Percentiles rank a stretch among this genome's conserved stretches.
These are phyloP conservation scores for Aspergillus sp. DNA, from an alignment of 2,329 filamentous ascomycete genomes.

Conservation along the genomic window DNA sequence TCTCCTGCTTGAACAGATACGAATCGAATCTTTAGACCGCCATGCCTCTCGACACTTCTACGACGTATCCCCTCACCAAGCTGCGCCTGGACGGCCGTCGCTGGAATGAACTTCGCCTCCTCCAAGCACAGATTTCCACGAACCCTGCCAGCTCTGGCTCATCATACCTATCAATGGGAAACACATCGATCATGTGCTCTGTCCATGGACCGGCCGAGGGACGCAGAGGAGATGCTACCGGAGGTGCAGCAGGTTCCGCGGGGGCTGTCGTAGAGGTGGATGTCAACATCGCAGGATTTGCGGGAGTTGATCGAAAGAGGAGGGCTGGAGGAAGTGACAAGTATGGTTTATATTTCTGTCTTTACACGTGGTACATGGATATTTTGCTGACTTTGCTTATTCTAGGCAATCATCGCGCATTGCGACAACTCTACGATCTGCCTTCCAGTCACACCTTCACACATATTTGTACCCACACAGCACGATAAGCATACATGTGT, in stretches of 20 bases:
- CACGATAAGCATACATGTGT: slow-evolving; percentile 75
- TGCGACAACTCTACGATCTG: slow-evolving; percentile 65
- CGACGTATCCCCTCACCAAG: slow-evolving; percentile 81
- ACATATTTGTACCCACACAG: slow-evolving; percentile 85
- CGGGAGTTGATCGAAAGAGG: slow-evolving; percentile 77
- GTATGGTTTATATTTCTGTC: slow-evolving; percentile 44
- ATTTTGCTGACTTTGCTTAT: neutral
- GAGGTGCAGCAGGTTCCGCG: slow-evolving; percentile 40
- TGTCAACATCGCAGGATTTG: slow-evolving; percentile 82
- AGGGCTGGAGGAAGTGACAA: slow-evolving; percentile 67
- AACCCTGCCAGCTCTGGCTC: slow-evolving; percentile 91
- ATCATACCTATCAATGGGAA: slow-evolving; percentile 92
- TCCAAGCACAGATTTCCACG: slow-evolving; percentile 84
- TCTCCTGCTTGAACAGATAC: no score
- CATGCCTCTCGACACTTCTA: slow-evolving; percentile 94
- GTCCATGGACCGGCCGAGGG: slow-evolving; percentile 80
- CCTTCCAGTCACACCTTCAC: slow-evolving; percentile 74
- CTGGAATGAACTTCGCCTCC: slow-evolving; percentile 92
- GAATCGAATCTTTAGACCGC: no score
- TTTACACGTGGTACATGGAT: slow-evolving; percentile 1
- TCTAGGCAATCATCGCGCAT: slow-evolving; percentile 62
- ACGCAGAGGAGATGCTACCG: slow-evolving; percentile 45
- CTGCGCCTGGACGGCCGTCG: slow-evolving; percentile 78
- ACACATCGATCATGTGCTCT: slow-evolving; percentile 94
- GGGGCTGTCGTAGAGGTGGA: slow-evolving; percentile 72